Conservation (phyloP, 2,329 filamentous ascomycete species). For the Xylariaceae sp. region DNA sequence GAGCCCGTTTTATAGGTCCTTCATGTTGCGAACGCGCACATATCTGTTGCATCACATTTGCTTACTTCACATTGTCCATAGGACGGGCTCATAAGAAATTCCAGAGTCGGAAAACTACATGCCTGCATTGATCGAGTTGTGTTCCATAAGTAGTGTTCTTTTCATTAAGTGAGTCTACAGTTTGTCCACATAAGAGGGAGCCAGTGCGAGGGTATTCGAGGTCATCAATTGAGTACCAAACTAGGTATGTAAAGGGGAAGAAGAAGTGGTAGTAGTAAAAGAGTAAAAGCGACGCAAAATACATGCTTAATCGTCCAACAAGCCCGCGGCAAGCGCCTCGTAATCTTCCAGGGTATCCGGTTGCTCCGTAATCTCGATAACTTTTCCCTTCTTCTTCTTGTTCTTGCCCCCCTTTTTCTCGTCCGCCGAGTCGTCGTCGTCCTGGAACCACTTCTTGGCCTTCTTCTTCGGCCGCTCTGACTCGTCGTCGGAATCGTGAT, state of each 20-base stretch:
- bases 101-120: neutral
- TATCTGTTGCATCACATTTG: conserved; percentile 1
- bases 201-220: neutral
- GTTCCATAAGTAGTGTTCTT: neutral
- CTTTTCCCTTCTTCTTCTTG: conserved; percentile 46
- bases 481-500: conserved; percentile 34
- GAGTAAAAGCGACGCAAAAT: neutral
- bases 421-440: conserved; percentile 57
- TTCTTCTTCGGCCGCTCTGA: conserved; percentile 50
- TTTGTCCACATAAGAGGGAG: too few species aligned
- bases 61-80: neutral
- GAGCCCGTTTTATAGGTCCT: conserved; percentile 12
- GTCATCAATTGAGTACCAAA: neutral
- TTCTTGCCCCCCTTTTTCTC: conserved; percentile 39
- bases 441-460: conserved; percentile 75
- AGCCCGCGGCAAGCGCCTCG: conserved; percentile 67
- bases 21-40: conserved; percentile 17
- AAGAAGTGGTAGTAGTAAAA: neutral
- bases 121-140: neutral
- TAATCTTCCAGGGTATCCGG: conserved; percentile 76
- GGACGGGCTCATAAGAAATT: neutral
- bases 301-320: conserved; percentile 47
- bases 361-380: conserved; percentile 59
- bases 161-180: too few species aligned
- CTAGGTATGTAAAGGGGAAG: neutral